Percentiles rank a stretch among this genome's conserved stretches.
Evolutionary conservation across 805 yeast species (phyloP).

Genomic region (Brettanomyces naardenensis): DNA sequence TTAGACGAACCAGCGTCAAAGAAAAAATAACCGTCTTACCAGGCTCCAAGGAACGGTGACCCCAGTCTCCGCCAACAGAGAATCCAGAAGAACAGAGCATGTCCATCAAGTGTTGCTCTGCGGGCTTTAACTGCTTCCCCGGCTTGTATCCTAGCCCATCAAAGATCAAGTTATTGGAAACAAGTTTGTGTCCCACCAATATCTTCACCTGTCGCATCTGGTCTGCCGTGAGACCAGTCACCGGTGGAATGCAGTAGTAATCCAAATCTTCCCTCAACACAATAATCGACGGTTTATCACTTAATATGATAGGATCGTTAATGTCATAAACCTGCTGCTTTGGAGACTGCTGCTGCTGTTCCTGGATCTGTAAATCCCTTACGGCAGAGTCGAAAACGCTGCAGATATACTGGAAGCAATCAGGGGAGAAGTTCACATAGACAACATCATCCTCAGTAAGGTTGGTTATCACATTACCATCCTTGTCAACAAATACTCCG

Average conservation of each 20-base stretch:
- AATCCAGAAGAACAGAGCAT: constrained; percentile 94
- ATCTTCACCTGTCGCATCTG: constrained; percentile 63
- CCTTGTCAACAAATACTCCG: constrained; percentile 74
- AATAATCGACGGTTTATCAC: constrained; percentile 80
- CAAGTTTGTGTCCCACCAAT: constrained; percentile 62
- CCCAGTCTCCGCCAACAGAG: constrained; percentile 64
- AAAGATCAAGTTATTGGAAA: constrained; percentile 54
- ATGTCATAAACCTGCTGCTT: constrained; percentile 21
- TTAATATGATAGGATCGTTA: constrained; percentile 54
- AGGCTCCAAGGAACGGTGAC: constrained; percentile 81
- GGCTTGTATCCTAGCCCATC: constrained; percentile 66
- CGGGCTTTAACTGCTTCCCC: constrained; percentile 62
- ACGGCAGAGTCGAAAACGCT: constrained; percentile 65
- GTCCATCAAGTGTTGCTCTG: constrained; percentile 89
- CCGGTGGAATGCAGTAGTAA: constrained; percentile 82
- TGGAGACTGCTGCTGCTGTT: constrained; percentile 16
- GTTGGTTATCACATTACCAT: constrained; percentile 72
- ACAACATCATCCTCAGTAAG: constrained; percentile 76
- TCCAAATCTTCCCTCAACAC: constrained; percentile 92
- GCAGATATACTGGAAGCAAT: constrained; percentile 78
- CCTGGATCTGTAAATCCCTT: constrained; percentile 41
- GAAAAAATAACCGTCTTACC: constrained; percentile 82
- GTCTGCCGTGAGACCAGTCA: constrained; percentile 42
- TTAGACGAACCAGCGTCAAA: constrained; percentile 60
- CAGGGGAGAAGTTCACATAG: constrained; percentile 78